These are phyloP conservation scores for Magnolia sinica DNA, from an alignment of 164 flowering plant genomes.

Conservation along the genomic window DNA sequence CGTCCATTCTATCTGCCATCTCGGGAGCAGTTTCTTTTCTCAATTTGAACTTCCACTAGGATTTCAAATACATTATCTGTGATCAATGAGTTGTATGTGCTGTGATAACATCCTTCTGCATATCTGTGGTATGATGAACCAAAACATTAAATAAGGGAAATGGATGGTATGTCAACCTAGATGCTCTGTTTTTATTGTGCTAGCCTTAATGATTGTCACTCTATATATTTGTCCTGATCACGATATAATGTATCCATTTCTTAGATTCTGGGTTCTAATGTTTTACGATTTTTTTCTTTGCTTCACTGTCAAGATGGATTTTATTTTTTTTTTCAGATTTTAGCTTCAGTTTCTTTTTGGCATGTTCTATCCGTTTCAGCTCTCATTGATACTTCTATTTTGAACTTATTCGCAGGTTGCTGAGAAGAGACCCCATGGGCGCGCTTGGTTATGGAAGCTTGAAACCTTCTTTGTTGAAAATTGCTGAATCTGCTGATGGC, in stretches of 20 bases:
- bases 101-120: background rate
- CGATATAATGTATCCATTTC: too few relatives aligned
- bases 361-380: background rate
- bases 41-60: background rate
- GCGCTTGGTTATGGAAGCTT: slow-evolving; percentile 76
- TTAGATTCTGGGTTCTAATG: too few relatives aligned
- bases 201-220: too few relatives aligned
- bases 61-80: too few relatives aligned
- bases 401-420: slow-evolving; percentile 46
- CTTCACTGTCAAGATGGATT: too few relatives aligned
- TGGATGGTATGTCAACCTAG: background rate
- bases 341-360: background rate
- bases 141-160: background rate
- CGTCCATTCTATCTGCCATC: background rate
- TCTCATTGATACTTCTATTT: background rate
- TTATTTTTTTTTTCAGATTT: background rate
- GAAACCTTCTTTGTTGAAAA: slow-evolving; percentile 56
- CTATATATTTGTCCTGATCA: too few relatives aligned
- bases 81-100: too few relatives aligned
- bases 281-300: too few relatives aligned
- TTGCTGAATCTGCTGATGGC: slow-evolving; percentile 74
- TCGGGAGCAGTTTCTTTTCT: background rate
- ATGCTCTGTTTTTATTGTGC: too few relatives aligned
- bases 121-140: background rate
- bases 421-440: slow-evolving; percentile 95